Percentiles rank a stretch among this genome's conserved stretches.
phyloP scores from a whole-genome alignment of 2,329 filamentous ascomycete species.

The Claviceps cyperi region DNA sequence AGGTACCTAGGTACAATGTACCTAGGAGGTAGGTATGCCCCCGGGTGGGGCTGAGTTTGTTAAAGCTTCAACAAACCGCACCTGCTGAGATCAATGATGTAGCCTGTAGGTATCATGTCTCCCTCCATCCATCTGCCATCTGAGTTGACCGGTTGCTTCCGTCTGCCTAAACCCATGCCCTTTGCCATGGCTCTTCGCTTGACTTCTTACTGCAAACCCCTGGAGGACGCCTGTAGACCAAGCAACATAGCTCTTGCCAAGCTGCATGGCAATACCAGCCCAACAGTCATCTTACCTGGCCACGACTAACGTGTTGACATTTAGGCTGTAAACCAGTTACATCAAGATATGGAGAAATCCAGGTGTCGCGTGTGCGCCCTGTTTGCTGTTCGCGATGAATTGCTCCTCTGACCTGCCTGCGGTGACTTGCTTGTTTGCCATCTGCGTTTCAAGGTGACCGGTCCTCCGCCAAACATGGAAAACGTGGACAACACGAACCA shows the following conservation, averaged over 20 bases:
- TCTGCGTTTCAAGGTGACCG: neutral
- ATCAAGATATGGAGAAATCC: neutral
- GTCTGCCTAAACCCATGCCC: neutral
- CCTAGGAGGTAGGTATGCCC: too few relatives aligned
- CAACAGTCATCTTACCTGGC: neutral
- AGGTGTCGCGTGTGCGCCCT: neutral
- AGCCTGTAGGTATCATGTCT: too few relatives aligned
- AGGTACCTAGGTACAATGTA: too few relatives aligned
- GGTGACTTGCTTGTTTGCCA: conserved; percentile 3
- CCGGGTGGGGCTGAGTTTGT: too few relatives aligned
- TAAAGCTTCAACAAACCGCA: too few relatives aligned
- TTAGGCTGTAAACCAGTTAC: conserved; percentile 2
- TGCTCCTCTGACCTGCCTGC: neutral
- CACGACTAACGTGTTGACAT: neutral
- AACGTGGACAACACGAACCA: conserved; percentile 2
- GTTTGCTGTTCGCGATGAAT: neutral
- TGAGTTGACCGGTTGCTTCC: neutral
- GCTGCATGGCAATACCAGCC: neutral
- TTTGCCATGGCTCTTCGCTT: neutral
- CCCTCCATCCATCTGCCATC: neutral
- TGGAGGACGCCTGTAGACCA: neutral
- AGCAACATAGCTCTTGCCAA: neutral
- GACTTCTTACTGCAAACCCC: neutral
- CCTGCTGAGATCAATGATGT: too few relatives aligned
- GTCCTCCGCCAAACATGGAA: neutral